Evolutionary conservation across 352 stramenopile species (phyloP).

Genomic region (Thalassiosira livingstoniorum): DNA sequence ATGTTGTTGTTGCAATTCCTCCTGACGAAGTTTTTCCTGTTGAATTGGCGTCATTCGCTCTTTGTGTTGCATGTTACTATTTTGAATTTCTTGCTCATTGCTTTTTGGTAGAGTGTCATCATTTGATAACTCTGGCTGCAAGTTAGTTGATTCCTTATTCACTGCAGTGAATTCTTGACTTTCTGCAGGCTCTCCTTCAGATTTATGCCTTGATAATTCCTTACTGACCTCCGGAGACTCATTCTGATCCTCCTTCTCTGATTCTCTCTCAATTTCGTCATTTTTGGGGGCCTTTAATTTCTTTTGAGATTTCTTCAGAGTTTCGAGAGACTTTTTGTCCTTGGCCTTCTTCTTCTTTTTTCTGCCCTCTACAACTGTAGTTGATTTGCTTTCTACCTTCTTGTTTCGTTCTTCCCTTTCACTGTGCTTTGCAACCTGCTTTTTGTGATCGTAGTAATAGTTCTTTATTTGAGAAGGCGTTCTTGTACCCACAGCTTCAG

Average conservation of each 20-base stretch:
- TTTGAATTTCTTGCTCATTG: neutral
- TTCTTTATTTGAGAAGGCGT: conserved; percentile 83
- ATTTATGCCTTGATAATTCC: neutral
- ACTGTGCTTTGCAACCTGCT: conserved; percentile 69
- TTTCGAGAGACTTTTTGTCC: conserved; percentile 35
- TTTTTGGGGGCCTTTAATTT: neutral
- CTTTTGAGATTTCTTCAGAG: neutral
- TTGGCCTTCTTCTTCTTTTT: conserved; percentile 45
- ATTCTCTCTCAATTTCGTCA: neutral
- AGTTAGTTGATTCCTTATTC: neutral
- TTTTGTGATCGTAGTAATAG: conserved; percentile 86
- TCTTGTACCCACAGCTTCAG: conserved; percentile 75
- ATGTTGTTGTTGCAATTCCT: conserved; percentile 1
- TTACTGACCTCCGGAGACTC: neutral
- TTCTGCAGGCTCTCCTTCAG: conserved; percentile 23
- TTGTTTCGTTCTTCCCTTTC: conserved; percentile 34
- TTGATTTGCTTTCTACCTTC: conserved; percentile 31
- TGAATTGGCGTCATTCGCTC: neutral
- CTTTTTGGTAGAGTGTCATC: no score
- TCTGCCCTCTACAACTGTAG: neutral
- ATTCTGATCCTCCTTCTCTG: neutral
- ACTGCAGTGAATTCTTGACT: neutral
- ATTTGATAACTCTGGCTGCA: no score
- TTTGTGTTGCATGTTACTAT: no score
- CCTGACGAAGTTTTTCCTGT: neutral